Base-by-base conservation (phyloP, 768 basidiomycete genomes). In the Leccinum disarticulatum region DNA sequence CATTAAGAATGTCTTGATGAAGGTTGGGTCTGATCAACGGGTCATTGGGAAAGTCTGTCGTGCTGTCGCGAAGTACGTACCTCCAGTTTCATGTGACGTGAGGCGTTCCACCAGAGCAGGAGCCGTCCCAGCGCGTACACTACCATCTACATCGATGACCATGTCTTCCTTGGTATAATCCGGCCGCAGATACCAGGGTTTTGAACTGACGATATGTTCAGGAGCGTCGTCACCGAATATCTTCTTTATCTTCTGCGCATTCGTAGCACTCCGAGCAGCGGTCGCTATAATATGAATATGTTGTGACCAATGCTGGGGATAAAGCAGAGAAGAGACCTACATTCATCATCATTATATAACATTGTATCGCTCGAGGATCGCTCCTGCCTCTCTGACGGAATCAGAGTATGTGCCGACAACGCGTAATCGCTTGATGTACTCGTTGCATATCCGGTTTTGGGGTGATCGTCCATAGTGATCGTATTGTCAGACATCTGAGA, bases 1-100 rank as follows among this genome's bases (percentile, higher is more conserved):
- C 85, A 97, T 88, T 64, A 98, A 76, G 82, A 98, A 98, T 1
- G 95, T 88, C 70, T 88, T 87, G 72, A 82, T 90, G 75, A 89
- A 96, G 7, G 83, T 83, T 1, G 87, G 82, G 73, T 97, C 90
- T 90, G 54, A 41, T 65, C 59, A 25, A 56, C 30, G 36, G 25
- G 51, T 61, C 36, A 62, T 54, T 38, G 22, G 52, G 6, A 22
- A 58, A 60, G 17, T 46, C 48, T 43, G 17, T 11, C 35, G 48
- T 51, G 50, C 31, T 11, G 36, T 48, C 10, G n/a, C 33, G 14
- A n/a, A 50, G 8, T 38, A 71, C 87, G 68, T 64, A 93, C 94
- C 91, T 56, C 86, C 85, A 66, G 87, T 84, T 62, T 95, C 93
- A 68, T 99, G 96, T 15, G 90, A 87, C 3, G 97, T 98, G 54